Evolutionary conservation across 768 basidiomycete genomes (phyloP), one percentile per base, ranked within the genome.

Genomic region (Serendipita sp.): DNA sequence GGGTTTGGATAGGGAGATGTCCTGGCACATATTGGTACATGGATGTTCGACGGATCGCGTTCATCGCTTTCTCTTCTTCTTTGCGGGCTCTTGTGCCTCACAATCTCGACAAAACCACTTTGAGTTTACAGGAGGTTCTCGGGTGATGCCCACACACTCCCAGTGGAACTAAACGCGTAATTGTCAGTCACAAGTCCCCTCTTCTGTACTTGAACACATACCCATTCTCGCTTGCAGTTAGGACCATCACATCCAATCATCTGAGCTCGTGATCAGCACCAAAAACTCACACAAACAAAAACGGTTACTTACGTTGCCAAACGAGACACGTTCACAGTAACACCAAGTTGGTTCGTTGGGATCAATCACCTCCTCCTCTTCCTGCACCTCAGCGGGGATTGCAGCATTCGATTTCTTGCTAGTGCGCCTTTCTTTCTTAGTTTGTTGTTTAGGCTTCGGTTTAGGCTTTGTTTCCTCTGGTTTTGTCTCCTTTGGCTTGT

Each of bases 201-300:
- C 7, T 41, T 5, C 41, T 41, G 5, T 41, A 13, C 41, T 41
- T 60, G 52, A 54, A 28, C 16, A 60, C 56, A 32, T 38, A 60
- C 56, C 56, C 56, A 60, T 60, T 60, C 56, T 60, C 56, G 56
- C 35, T 60, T 60, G 34, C 65, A 65, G 65, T 65, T 46, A 16
- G 15, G n/a, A 10, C 41, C 56, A 46, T 65, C 65, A 38, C 65
- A 65, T 8, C 38, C 65, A 65, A 65, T 65, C 65, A 65, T 65
- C 65, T 65, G 44, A 30, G 34, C 16, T 44, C 28, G n/a, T 58
- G 23, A 28, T 63, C 3, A 16, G 15, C 7, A 52, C 5, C 38
- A 23, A 38, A 15, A 8, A 38, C 28, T n/a, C 38, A 23, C 23
- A 23, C 28, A 54, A 64, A 34, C 28, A 44, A 3, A 13, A 48